Base-by-base conservation (phyloP, 345 rosid genomes). In the Nasturtium officinale region DNA sequence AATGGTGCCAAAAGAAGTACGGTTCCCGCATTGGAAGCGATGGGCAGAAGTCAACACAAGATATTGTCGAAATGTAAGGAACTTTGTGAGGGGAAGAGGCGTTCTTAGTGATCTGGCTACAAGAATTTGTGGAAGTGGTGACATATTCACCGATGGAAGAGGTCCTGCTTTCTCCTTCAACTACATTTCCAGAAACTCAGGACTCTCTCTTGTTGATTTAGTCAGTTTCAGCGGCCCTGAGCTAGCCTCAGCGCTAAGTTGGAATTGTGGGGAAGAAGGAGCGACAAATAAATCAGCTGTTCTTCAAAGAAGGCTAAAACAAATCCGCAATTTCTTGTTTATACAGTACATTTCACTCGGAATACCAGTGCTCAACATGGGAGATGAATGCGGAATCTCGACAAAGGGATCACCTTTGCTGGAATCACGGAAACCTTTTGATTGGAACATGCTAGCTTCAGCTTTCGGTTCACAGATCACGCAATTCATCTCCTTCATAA, bases 211-310 rank as follows among this genome's bases (percentile, higher is more conserved):
- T 4, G 92, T 91, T 59, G 99, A 95, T 75, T 69, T 95, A 40
- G 97, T 95, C 62, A 91, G 99, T 83, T 95, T 88, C 77, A 86
- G 95, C 47, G 83, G 70, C 46, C 74, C 67, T 43, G 70, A 79
- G 58, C 67, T 89, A 30, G 85, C 86, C 52, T 63, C 85, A n/a
- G 91, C 91, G 67, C 75, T 83, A n/a, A 90, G 97, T 59, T 95
- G 97, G 99, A 95, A 95, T 61, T 91, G 96, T 42, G 97, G 99
- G 28, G 90, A 82, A 69, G 98, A 94, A 88, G 97, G 98, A 61
- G 92, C 92, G 47, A 94, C 97, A 7, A 83, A 65, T 65, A 83
- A 84, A 56, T 71, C 83, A 30, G 77, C 75, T 38, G 84, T 95
- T 67, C 96, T 95, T 46, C 96, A 90, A 81, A 87, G 83, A 79